phyloP scores from a whole-genome alignment of 495 filamentous ascomycete genomes.

The Penicillium daleae region DNA sequence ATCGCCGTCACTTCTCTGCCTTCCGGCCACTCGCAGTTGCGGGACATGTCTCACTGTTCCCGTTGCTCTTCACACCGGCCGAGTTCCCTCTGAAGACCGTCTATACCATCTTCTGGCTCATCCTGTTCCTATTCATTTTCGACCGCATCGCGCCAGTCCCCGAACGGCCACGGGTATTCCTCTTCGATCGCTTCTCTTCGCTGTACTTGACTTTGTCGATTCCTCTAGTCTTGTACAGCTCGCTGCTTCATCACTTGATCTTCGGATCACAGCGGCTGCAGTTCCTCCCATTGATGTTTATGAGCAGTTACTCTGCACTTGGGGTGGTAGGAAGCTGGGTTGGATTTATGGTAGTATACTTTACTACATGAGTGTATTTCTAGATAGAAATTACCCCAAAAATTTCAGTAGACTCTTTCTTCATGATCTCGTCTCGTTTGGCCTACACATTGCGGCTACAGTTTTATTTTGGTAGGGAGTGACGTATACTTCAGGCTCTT shows the following conservation, averaged over 20 bases:
- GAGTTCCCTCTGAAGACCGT: conserved; percentile 90
- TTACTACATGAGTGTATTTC: conserved; percentile 60
- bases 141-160: conserved; percentile 85
- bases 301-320: conserved; percentile 89
- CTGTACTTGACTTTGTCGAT: conserved; percentile 86
- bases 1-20: conserved; percentile 87
- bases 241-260: conserved; percentile 75
- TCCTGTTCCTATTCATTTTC: conserved; percentile 83
- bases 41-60: conserved; percentile 94
- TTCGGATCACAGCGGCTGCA: conserved; percentile 79
- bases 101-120: conserved; percentile 91
- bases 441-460: not conserved
- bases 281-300: conserved; percentile 96
- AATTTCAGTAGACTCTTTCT: not conserved
- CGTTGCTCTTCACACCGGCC: conserved; percentile 85
- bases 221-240: conserved; percentile 87
- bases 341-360: conserved; percentile 92
- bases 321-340: conserved; percentile 98
- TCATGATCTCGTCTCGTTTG: not conserved
- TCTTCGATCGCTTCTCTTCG: conserved; percentile 88
- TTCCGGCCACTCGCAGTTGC: conserved; percentile 91
- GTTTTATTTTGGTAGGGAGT: conserved; percentile 11
- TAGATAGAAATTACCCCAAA: not conserved
- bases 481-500: conserved; percentile 27
- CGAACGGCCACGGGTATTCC: conserved; percentile 71